Evolutionary conservation across 2,329 filamentous ascomycete genomes (phyloP).

Genomic region (Fusarium continuum): DNA sequence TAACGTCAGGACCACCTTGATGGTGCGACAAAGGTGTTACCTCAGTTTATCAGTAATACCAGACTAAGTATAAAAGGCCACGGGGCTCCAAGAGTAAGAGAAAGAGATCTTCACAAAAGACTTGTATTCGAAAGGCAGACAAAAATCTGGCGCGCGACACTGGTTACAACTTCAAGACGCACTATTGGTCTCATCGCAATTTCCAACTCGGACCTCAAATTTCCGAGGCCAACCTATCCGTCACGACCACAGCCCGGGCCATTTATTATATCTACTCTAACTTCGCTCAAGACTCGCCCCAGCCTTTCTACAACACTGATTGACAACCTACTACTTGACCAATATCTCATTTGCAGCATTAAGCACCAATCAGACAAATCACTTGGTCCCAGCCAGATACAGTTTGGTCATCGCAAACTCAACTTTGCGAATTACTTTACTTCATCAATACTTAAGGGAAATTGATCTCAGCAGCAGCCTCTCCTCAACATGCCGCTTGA

Average conservation of each 20-base stretch:
- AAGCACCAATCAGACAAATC: background rate
- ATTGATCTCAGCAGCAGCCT: slow-evolving; percentile 23
- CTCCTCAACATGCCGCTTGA: slow-evolving; percentile 24
- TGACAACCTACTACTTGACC: too few species aligned
- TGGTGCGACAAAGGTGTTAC: slow-evolving; percentile 25
- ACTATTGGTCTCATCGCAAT: slow-evolving; percentile 27
- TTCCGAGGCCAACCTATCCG: background rate
- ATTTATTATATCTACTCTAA: background rate
- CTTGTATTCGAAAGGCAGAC: too few species aligned
- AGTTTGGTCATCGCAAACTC: slow-evolving; percentile 10
- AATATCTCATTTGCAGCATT: too few species aligned
- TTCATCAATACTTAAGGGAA: slow-evolving; percentile 39
- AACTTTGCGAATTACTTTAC: slow-evolving; percentile 29
- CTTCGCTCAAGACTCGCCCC: background rate
- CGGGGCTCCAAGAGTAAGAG: background rate
- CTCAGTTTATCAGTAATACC: background rate
- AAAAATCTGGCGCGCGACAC: too few species aligned
- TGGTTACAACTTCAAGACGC: too few species aligned
- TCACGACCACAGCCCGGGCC: too few species aligned
- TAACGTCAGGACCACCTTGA: background rate
- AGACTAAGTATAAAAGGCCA: slow-evolving; percentile 20
- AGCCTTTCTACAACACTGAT: too few species aligned
- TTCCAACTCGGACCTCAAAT: slow-evolving; percentile 29
- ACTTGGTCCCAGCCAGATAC: background rate
- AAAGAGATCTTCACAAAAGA: background rate